Evolutionary conservation across 257 asterid species (phyloP).

Genomic region (Nicotiana noctiflora): DNA sequence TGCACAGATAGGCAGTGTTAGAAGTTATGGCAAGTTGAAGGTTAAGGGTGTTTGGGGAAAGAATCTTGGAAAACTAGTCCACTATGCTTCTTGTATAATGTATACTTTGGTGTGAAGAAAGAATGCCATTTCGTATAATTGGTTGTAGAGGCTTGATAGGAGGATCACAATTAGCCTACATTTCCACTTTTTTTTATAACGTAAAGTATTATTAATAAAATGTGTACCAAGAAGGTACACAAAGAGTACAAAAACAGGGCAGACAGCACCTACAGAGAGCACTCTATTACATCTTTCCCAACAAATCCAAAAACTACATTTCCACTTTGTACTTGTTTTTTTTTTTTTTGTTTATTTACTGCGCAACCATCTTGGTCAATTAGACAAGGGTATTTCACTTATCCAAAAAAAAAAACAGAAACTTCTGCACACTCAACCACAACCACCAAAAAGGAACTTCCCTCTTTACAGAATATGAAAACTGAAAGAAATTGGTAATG

Average conservation of each 20-base stretch:
- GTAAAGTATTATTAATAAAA: no score
- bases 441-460: background rate
- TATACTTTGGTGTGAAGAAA: background rate
- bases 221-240: no score
- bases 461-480: background rate
- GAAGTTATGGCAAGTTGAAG: background rate
- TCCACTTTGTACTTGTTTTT: background rate
- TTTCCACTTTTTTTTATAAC: background rate
- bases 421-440: background rate
- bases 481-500: background rate
- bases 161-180: background rate
- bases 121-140: background rate
- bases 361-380: background rate
- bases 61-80: background rate
- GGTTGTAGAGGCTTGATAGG: background rate
- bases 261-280: no score
- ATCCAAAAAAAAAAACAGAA: background rate
- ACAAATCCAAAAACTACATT: background rate
- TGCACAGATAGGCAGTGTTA: background rate
- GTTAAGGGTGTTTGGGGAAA: background rate
- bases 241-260: no score
- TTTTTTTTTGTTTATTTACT: background rate
- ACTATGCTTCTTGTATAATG: background rate
- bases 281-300: no score
- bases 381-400: background rate